Percentiles rank a stretch among this genome's conserved stretches.
Conservation (phyloP, 192 early-diverging fungal genomes). For the Lobosporangium transversale region DNA sequence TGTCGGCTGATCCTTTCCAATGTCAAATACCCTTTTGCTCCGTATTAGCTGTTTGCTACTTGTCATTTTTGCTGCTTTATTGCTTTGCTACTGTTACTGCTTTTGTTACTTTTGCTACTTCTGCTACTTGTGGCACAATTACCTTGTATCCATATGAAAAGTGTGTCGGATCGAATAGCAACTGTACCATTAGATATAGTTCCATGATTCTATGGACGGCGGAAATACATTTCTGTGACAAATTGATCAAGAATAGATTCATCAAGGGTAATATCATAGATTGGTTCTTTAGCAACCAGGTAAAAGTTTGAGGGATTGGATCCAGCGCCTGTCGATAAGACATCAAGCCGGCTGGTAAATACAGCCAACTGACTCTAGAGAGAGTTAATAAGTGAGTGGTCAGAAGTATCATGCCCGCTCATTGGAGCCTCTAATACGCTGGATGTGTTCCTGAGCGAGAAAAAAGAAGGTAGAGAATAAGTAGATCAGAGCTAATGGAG, state of each 20-base stretch:
- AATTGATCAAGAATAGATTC: not conserved
- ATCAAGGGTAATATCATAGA: not conserved
- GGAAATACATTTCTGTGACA: not conserved
- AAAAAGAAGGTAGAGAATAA: constrained; percentile 4
- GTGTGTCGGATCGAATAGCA: too few relatives aligned
- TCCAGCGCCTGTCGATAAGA: not conserved
- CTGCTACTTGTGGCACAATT: too few relatives aligned
- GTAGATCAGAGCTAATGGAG: not conserved
- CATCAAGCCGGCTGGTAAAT: not conserved
- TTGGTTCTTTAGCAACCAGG: not conserved
- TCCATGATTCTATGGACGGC: too few relatives aligned
- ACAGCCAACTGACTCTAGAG: not conserved
- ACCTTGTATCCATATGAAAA: too few relatives aligned
- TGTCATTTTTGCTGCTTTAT: too few relatives aligned
- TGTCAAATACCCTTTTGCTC: too few relatives aligned
- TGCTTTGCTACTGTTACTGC: too few relatives aligned
- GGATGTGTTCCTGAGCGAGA: too few relatives aligned
- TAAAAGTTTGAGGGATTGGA: not conserved
- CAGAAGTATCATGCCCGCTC: not conserved
- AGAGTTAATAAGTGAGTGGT: not conserved
- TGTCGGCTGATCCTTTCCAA: too few relatives aligned
- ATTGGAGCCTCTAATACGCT: not conserved
- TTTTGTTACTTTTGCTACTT: too few relatives aligned
- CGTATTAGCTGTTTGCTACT: too few relatives aligned
- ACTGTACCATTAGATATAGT: too few relatives aligned